phyloP scores from a whole-genome alignment of 106 monocot species.

The Alisma plantagoaquatica region DNA sequence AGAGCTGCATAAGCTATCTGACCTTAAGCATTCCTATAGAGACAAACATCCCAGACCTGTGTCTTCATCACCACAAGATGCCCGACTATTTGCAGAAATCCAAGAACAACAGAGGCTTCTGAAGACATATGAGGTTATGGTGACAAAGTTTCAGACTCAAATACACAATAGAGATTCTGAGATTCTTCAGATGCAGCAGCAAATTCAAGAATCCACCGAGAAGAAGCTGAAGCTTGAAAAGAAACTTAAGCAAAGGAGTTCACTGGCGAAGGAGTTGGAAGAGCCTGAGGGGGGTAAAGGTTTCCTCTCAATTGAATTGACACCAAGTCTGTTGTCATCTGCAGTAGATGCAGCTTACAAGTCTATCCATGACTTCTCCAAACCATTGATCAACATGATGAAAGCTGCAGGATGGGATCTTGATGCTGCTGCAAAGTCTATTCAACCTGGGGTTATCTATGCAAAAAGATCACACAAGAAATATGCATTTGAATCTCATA shows the following conservation, averaged over 20 bases:
- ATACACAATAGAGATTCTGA: constrained; percentile 82
- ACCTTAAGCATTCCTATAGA: constrained; percentile 60
- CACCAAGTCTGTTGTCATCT: constrained; percentile 46
- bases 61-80: constrained; percentile 40
- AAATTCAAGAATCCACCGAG: constrained; percentile 64
- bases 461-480: constrained; percentile 81
- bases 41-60: constrained; percentile 35
- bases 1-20: constrained; percentile 66
- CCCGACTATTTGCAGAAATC: constrained; percentile 60
- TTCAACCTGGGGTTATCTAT: constrained; percentile 43
- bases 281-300: constrained; percentile 27
- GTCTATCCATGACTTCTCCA: constrained; percentile 81
- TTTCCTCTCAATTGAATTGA: constrained; percentile 52
- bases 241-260: constrained; percentile 53
- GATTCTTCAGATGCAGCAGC: constrained; percentile 62
- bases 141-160: constrained; percentile 83
- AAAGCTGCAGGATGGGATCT: constrained; percentile 81
- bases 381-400: constrained; percentile 77
- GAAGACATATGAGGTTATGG: constrained; percentile 80
- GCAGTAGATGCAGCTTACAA: constrained; percentile 35
- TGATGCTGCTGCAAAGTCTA: constrained; percentile 55
- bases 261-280: constrained; percentile 36
- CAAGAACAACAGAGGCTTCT: constrained; percentile 83
- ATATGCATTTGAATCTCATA: constrained; percentile 70
- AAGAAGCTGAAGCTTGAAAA: constrained; percentile 70